A percentile compares a stretch with the other conserved stretches of the same genome.
Conservation (phyloP, 495 filamentous ascomycete species). For the Aspergillus panamensis region DNA sequence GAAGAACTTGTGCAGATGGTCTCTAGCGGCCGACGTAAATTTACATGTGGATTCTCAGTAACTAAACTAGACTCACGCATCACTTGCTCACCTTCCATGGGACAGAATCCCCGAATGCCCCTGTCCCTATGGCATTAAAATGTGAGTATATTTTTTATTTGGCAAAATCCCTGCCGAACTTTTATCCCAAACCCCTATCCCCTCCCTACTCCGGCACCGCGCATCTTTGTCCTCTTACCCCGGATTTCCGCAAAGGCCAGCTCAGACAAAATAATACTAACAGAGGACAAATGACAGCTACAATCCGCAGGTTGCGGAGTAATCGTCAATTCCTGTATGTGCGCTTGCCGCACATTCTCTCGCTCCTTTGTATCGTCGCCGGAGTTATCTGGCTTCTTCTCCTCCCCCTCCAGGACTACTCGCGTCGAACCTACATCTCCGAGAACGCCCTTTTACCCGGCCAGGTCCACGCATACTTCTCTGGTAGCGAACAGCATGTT, state of each 20-base stretch:
- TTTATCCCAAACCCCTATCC: not conserved
- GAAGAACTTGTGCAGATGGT: constrained; percentile 23
- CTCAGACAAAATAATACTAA: constrained; percentile 22
- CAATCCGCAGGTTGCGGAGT: constrained; percentile 44
- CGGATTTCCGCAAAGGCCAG: constrained; percentile 25
- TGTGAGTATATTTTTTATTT: constrained; percentile 27
- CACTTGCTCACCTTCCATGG: constrained; percentile 15
- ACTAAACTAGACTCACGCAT: not conserved
- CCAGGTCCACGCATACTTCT: constrained; percentile 96
- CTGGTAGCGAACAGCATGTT: constrained; percentile 90
- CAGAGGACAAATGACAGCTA: constrained; percentile 27
- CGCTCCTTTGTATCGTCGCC: constrained; percentile 79
- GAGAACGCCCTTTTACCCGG: constrained; percentile 95
- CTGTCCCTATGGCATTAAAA: constrained; percentile 40
- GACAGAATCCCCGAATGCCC: constrained; percentile 24
- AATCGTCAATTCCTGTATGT: constrained; percentile 42
- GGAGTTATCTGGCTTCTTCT: constrained; percentile 90
- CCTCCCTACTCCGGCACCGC: not conserved
- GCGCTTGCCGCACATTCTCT: constrained; percentile 52
- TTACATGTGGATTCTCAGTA: constrained; percentile 16
- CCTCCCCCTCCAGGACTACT: constrained; percentile 90
- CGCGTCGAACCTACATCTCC: constrained; percentile 89
- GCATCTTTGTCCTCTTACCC: constrained; percentile 15
- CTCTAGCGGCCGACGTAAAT: constrained; percentile 29
- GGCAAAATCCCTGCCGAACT: not conserved